Evolutionary conservation across 441 rosid species (phyloP).

Genomic region (Croton laevigatus): DNA sequence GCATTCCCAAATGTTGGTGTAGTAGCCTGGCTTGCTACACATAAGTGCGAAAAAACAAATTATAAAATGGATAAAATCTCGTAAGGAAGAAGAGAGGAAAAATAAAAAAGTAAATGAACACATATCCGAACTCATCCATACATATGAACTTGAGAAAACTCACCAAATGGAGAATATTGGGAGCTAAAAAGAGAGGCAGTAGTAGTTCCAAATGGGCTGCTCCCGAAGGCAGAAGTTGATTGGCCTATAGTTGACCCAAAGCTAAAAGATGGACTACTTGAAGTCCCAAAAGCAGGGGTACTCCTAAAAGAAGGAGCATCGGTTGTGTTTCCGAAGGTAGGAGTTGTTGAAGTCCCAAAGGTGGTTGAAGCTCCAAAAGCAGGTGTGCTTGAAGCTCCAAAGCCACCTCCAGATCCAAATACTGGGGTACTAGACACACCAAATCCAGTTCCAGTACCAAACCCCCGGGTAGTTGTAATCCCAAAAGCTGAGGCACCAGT

Average conservation of each 20-base stretch:
- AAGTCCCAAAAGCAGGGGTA: constrained; percentile 41
- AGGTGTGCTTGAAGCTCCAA: constrained; percentile 55
- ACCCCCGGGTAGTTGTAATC: constrained; percentile 28
- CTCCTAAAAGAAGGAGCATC: constrained; percentile 41
- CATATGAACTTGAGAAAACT: constrained; percentile 22
- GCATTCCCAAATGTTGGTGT: constrained; percentile 55
- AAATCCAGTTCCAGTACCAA: constrained; percentile 53
- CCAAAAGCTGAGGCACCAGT: constrained; percentile 47
- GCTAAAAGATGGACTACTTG: constrained; percentile 41
- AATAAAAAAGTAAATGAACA: neutral
- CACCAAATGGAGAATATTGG: constrained; percentile 67
- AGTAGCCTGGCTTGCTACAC: constrained; percentile 65
- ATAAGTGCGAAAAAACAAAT: constrained; percentile 18
- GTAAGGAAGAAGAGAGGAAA: neutral
- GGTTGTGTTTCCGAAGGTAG: constrained; percentile 54
- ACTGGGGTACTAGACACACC: constrained; percentile 46
- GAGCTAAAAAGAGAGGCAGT: constrained; percentile 57
- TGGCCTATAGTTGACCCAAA: constrained; percentile 71
- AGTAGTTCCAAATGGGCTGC: constrained; percentile 52
- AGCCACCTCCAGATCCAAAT: constrained; percentile 53
- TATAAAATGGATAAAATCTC: neutral
- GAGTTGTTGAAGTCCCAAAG: constrained; percentile 49
- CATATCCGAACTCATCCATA: neutral
- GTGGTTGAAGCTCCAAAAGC: constrained; percentile 56
- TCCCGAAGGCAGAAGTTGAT: constrained; percentile 59